These are phyloP conservation scores for Barnettozyma californica DNA, from an alignment of 805 yeast genomes.

Conservation along the genomic window DNA sequence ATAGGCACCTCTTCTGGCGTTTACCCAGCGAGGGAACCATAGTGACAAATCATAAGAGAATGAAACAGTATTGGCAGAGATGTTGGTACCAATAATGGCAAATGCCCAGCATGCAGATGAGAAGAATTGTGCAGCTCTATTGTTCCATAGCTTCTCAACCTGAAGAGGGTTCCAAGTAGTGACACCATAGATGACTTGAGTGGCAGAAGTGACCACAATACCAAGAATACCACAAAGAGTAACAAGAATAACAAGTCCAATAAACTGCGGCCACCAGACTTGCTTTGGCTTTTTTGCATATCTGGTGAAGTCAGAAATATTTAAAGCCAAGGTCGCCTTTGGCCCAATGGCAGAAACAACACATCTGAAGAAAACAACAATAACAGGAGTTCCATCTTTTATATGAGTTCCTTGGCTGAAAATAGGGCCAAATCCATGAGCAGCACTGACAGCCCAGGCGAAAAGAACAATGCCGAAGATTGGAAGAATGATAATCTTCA, in stretches of 20 bases:
- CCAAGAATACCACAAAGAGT: slow-evolving; percentile 29
- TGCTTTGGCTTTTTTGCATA: slow-evolving; percentile 29
- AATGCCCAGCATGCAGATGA: slow-evolving; percentile 20
- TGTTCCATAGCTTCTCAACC: slow-evolving; percentile 31
- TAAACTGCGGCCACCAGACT: slow-evolving; percentile 28
- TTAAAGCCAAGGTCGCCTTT: slow-evolving; percentile 33
- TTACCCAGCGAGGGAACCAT: slow-evolving; percentile 51
- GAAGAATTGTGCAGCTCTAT: slow-evolving; percentile 23
- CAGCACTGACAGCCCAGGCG: slow-evolving; percentile 28
- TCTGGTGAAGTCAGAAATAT: slow-evolving; percentile 35
- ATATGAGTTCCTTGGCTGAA: slow-evolving; percentile 21
- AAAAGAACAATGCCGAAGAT: slow-evolving; percentile 29
- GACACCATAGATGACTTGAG: slow-evolving; percentile 33
- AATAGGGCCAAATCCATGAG: slow-evolving; percentile 26
- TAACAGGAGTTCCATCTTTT: slow-evolving; percentile 19
- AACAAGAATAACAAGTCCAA: slow-evolving; percentile 27
- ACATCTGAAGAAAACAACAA: slow-evolving; percentile 23
- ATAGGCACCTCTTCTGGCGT: slow-evolving; percentile 56
- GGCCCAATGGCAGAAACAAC: slow-evolving; percentile 30
- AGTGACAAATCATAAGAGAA: slow-evolving; percentile 56
- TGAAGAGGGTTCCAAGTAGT: slow-evolving; percentile 40
- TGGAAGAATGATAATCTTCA: slow-evolving; percentile 28
- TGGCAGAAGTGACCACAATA: slow-evolving; percentile 31
- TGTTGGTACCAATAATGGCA: slow-evolving; percentile 56
- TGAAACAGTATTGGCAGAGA: slow-evolving; percentile 59